Conservation (phyloP, 2,329 filamentous ascomycete genomes). For the Colletotrichum plurivorum region DNA sequence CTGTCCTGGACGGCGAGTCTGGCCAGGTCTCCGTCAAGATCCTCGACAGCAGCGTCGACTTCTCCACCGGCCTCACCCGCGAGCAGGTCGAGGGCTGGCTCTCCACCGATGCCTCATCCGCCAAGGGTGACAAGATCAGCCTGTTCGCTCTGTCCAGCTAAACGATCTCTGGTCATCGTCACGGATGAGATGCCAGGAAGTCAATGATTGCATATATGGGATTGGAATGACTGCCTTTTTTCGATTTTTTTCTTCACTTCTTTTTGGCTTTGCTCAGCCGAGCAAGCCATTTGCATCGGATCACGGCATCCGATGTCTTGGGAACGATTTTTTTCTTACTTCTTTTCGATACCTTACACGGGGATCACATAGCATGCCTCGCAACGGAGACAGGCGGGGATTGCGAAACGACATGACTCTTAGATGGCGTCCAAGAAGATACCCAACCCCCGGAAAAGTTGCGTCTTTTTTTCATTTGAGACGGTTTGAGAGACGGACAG, state of each 20-base stretch:
- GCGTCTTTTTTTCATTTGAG: constrained; percentile 16
- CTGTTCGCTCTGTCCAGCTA: constrained; percentile 39
- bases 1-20: constrained; percentile 69
- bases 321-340: constrained; percentile 22
- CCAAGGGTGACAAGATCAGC: constrained; percentile 34
- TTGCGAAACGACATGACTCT: constrained; percentile 30
- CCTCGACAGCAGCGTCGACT: constrained; percentile 58
- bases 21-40: constrained; percentile 70
- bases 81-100: constrained; percentile 55
- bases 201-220: constrained; percentile 26
- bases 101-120: constrained; percentile 17
- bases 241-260: neutral
- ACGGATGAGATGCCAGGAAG: constrained; percentile 16
- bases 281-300: constrained; percentile 28
- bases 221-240: constrained; percentile 7
- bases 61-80: constrained; percentile 55
- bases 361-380: constrained; percentile 18
- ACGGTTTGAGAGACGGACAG: constrained; percentile 3
- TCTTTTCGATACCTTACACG: constrained; percentile 22
- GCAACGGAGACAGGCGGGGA: constrained; percentile 12
- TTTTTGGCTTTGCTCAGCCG: constrained; percentile 6
- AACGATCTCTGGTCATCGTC: neutral
- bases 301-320: constrained; percentile 24
- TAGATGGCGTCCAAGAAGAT: constrained; percentile 34
- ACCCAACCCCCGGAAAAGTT: constrained; percentile 34